These are phyloP conservation scores for Trichosphaerium sp. DNA, from an alignment of 78 protist species.

Conservation along the genomic window DNA sequence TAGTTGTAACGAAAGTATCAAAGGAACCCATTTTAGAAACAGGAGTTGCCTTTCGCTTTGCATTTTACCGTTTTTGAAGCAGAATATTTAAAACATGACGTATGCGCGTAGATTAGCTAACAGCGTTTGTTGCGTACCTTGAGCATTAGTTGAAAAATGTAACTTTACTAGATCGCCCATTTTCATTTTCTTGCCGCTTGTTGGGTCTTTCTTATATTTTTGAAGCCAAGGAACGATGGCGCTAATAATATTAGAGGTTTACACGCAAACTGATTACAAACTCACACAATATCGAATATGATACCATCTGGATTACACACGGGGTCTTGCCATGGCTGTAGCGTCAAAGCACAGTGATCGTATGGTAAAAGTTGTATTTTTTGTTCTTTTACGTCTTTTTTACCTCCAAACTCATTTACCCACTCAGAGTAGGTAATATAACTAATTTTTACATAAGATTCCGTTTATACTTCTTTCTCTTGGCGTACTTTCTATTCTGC, in stretches of 20 bases:
- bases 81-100: neutral
- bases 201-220: slow-evolving; percentile 62
- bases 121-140: slow-evolving; percentile 14
- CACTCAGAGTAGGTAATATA: slow-evolving; percentile 46
- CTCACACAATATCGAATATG: slow-evolving; percentile 48
- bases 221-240: slow-evolving; percentile 70
- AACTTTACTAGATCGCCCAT: slow-evolving; percentile 47
- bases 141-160: slow-evolving; percentile 34
- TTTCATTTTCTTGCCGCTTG: slow-evolving; percentile 65
- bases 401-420: slow-evolving; percentile 45
- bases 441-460: slow-evolving; percentile 10
- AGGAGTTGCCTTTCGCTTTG: neutral
- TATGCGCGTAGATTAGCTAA: neutral
- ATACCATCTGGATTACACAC: slow-evolving; percentile 61
- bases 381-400: neutral
- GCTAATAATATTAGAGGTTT: neutral
- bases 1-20: neutral
- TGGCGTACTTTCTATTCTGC: too few relatives aligned
- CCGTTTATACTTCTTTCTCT: too few relatives aligned
- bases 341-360: slow-evolving; percentile 57
- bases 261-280: neutral
- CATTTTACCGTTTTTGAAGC: neutral
- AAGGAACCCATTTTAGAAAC: neutral
- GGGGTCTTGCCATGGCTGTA: slow-evolving; percentile 62
- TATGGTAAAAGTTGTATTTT: slow-evolving; percentile 49